These are phyloP conservation scores for Lichtheimia corymbifera DNA, from an alignment of 371 early-diverging fungal genomes.

Conservation along the genomic window DNA sequence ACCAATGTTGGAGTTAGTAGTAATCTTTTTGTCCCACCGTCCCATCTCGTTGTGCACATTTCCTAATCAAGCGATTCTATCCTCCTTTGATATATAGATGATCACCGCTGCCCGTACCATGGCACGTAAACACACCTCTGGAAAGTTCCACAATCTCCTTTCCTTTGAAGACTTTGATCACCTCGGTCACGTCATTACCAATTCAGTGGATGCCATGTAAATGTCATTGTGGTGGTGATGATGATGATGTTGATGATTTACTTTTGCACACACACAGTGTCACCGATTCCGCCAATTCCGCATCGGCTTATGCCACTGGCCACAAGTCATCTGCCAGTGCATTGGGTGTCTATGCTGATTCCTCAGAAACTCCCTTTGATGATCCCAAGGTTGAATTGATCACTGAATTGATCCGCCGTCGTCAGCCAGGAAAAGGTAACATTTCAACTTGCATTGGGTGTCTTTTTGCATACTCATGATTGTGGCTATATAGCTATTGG, in stretches of 20 bases:
- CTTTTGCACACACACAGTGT: constrained; percentile 14
- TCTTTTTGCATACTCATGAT: neutral
- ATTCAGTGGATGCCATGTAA: constrained; percentile 66
- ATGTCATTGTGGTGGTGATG: too few relatives aligned
- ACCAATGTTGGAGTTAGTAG: constrained; percentile 56
- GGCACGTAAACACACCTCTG: constrained; percentile 54
- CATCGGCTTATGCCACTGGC: constrained; percentile 69
- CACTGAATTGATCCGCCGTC: constrained; percentile 72
- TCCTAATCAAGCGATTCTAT: too few relatives aligned
- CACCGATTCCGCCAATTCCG: constrained; percentile 80
- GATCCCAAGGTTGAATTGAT: constrained; percentile 67
- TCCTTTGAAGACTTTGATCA: constrained; percentile 64
- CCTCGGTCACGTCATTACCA: constrained; percentile 72
- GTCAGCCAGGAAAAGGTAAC: constrained; percentile 55
- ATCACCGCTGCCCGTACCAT: constrained; percentile 62
- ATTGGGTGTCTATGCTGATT: constrained; percentile 68
- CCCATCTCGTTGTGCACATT: neutral
- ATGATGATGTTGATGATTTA: too few relatives aligned
- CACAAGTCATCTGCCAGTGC: constrained; percentile 65
- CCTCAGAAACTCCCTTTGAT: constrained; percentile 54
- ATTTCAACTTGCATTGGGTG: neutral
- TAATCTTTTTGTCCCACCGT: neutral
- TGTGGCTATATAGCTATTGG: constrained; percentile 51
- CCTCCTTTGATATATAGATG: constrained; percentile 29
- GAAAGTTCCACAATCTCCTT: constrained; percentile 60